A percentile compares a stretch with the other conserved stretches of the same genome.
phyloP scores from a whole-genome alignment of 2,329 filamentous ascomycete genomes.

The Venturia aucupariae region DNA sequence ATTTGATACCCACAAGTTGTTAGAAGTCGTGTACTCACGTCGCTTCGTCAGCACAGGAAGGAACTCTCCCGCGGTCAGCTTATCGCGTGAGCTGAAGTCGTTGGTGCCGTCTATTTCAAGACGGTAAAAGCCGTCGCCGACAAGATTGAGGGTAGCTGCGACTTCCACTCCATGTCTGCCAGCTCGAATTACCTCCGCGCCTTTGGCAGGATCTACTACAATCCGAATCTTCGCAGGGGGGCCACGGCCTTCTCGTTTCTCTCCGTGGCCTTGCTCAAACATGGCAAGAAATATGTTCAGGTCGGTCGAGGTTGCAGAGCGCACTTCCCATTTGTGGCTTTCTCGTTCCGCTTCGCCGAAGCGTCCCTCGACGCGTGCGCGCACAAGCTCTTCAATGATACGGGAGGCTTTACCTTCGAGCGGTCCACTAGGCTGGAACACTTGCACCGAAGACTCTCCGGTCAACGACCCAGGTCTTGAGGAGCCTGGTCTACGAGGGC shows the following conservation, averaged over 20 bases:
- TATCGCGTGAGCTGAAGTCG: conserved; percentile 64
- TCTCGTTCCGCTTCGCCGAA: conserved; percentile 80
- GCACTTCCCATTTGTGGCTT: conserved; percentile 68
- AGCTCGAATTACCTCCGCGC: conserved; percentile 37
- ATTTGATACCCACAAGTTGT: not conserved
- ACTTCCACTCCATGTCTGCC: conserved; percentile 56
- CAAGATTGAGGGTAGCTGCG: conserved; percentile 51
- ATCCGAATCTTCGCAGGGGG: conserved; percentile 62
- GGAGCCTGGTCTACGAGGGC: conserved; percentile 10
- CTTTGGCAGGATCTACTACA: conserved; percentile 61
- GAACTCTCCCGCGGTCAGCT: conserved; percentile 63
- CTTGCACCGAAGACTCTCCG: conserved; percentile 12
- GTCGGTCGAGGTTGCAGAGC: conserved; percentile 48
- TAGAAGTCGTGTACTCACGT: conserved; percentile 42
- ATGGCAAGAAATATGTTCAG: conserved; percentile 54
- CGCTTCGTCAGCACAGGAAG: conserved; percentile 64
- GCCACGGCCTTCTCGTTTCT: conserved; percentile 51
- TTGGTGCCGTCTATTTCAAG: conserved; percentile 56
- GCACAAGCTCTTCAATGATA: conserved; percentile 76
- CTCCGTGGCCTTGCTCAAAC: conserved; percentile 40
- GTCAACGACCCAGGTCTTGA: conserved; percentile 8
- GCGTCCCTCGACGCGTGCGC: conserved; percentile 75
- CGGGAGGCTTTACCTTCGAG: conserved; percentile 71
- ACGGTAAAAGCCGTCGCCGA: conserved; percentile 46
- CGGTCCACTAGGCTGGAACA: conserved; percentile 60